These are phyloP conservation scores for Camellia oleifera DNA, from an alignment of 179 eudicot species.

Conservation along the genomic window DNA sequence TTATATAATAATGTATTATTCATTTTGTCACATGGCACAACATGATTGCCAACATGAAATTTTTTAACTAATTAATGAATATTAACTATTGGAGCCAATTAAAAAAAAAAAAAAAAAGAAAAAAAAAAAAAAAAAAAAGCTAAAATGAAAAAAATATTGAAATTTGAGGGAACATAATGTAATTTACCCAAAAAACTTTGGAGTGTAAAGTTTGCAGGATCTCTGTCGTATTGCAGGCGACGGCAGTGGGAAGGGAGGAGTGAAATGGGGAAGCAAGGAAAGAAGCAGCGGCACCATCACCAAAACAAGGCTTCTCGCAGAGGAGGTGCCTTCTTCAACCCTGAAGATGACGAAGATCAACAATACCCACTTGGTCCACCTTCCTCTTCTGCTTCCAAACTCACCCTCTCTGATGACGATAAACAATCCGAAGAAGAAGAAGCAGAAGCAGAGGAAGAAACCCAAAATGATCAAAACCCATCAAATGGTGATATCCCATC, in stretches of 20 bases:
- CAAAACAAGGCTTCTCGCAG: conserved; percentile 41
- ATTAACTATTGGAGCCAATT: too few relatives aligned
- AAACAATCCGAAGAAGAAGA: conserved; percentile 33
- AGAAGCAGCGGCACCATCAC: conserved; percentile 59
- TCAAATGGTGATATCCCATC: conserved; percentile 42
- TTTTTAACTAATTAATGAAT: too few relatives aligned
- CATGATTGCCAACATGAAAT: too few relatives aligned
- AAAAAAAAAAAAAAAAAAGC: too few relatives aligned
- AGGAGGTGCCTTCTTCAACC: conserved; percentile 32
- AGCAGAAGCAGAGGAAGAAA: conserved; percentile 22
- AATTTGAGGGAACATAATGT: too few relatives aligned
- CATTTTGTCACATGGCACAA: too few relatives aligned
- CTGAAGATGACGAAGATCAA: conserved; percentile 28
- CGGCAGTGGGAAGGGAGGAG: conserved; percentile 7
- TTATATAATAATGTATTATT: too few relatives aligned
- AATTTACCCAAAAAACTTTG: too few relatives aligned
- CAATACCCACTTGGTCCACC: conserved; percentile 26
- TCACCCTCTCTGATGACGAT: conserved; percentile 17
- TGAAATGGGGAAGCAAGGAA: conserved; percentile 75
- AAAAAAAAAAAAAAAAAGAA: too few relatives aligned
- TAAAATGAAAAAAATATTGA: too few relatives aligned
- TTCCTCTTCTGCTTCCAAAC: conserved; percentile 28
- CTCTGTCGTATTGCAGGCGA: background rate
- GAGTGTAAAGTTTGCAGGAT: too few relatives aligned
- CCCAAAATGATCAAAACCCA: conserved; percentile 15